Base-by-base conservation (phyloP, 2,329 filamentous ascomycete genomes). In the Davidsoniella eucalypti region DNA sequence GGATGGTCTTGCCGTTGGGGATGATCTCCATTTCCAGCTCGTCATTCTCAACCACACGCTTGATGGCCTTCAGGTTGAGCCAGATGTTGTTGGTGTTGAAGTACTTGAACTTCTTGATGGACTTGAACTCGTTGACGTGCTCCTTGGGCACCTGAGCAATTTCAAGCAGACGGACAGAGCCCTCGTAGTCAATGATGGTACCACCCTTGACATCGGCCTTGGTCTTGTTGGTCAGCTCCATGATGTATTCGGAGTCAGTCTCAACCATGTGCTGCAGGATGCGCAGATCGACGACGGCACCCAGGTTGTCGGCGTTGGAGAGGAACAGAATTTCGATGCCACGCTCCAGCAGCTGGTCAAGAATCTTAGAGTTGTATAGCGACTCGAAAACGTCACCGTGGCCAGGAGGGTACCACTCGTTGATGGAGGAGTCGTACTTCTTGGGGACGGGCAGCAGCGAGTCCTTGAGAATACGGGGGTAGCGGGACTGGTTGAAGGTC, bases 1-100 rank as follows among this genome's bases (percentile, higher is more conserved):
- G 85, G 62, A 98, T 95, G 57, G 86, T 90, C 78, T 98, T 98
- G 72, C 85, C 87, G 72, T 98, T 98, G 67, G 92, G 88, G 61
- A 98, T 98, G 65, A 98, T 98, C 73, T 98, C 92, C 85, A 98
- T 94, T 70, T 88, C 85, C 50, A 98, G 82, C 74, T 96, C 90
- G 66, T 94, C 87, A 68, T 93, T 87, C 78, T 96, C 92, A 6
- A 98, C 92, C 50, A 98, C 87, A 54, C 92, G 88, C 83, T 96
- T 96, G 71, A 98, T 84, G 59, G 92, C 92, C 65, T 86, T 82
- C 61, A 95, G 77, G 73, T 94, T 94, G 76, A 98, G 84, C 92
- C 92, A 98, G 71, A 98, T 95, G 79, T 98, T 98, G 84, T 98
- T 98, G 69, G 92, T 98, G 80, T 98, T 98, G 83, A 98, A 98